A percentile compares a stretch with the other conserved stretches of the same genome.
These are phyloP conservation scores for Leishmania guyanensis DNA, from an alignment of 208 protist genomes.

Conservation along the genomic window DNA sequence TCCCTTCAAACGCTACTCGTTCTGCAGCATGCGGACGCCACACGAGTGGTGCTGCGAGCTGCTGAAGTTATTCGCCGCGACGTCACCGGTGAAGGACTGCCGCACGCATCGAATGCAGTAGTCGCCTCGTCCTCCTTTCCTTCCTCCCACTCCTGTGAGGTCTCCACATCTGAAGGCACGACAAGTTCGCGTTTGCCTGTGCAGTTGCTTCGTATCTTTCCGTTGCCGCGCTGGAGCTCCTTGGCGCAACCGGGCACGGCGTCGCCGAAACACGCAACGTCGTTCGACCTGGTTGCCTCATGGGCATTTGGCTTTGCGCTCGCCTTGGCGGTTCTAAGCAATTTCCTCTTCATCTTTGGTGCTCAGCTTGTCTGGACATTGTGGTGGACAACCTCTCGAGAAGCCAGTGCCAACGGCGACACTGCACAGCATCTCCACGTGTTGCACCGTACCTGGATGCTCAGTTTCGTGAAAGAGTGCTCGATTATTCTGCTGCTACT, in stretches of 20 bases:
- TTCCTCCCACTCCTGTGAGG: neutral
- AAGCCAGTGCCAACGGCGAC: neutral
- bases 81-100: neutral
- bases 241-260: neutral
- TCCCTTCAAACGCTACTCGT: neutral
- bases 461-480: neutral
- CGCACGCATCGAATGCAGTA: neutral
- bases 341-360: neutral
- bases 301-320: neutral
- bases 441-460: neutral
- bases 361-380: neutral
- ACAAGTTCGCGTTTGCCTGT: neutral
- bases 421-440: neutral
- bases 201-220: slow-evolving; percentile 10
- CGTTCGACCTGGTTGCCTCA: neutral
- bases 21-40: neutral
- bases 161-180: neutral
- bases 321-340: neutral
- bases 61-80: neutral
- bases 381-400: neutral
- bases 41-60: neutral
- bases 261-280: neutral
- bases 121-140: neutral
- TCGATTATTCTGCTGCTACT: neutral
- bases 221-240: neutral